phyloP scores from a whole-genome alignment of 106 monocot species.

The Phalaenopsis aphrodite region DNA sequence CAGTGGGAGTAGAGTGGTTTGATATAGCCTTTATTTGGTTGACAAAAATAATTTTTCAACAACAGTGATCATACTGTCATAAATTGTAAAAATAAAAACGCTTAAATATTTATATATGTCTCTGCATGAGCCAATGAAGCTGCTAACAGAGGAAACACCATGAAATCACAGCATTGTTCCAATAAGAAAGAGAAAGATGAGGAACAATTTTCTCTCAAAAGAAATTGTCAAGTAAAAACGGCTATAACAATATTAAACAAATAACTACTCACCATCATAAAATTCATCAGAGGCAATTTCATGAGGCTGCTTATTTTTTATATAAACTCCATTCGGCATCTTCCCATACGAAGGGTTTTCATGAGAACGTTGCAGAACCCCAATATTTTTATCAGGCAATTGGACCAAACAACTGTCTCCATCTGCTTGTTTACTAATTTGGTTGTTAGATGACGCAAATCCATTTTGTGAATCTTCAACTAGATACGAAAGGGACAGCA shows the following conservation, averaged over 20 bases:
- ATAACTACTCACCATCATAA: constrained; percentile 10
- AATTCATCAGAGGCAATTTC: neutral
- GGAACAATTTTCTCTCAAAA: neutral
- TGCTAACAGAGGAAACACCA: neutral
- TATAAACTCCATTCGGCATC: constrained; percentile 8
- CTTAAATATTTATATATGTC: neutral
- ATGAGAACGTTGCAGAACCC: constrained; percentile 10
- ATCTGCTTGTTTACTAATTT: constrained; percentile 13
- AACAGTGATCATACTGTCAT: neutral
- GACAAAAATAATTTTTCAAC: neutral
- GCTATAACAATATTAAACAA: neutral
- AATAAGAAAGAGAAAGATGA: neutral
- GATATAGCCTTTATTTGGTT: neutral
- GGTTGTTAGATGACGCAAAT: constrained; percentile 12
- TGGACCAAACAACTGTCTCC: constrained; percentile 4
- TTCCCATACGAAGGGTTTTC: constrained; percentile 10
- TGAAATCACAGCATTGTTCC: neutral
- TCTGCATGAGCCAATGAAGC: neutral
- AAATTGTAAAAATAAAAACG: too few relatives aligned
- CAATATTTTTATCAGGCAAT: constrained; percentile 18
- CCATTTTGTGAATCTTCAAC: constrained; percentile 21
- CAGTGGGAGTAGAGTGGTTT: neutral
- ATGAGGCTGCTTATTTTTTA: constrained; percentile 9
- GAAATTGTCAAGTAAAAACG: neutral
- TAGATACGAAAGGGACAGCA: constrained; percentile 14